A percentile compares a stretch with the other conserved stretches of the same genome.
Evolutionary conservation across 2,329 filamentous ascomycete species (phyloP).

Genomic region (Graphilbum sp.): DNA sequence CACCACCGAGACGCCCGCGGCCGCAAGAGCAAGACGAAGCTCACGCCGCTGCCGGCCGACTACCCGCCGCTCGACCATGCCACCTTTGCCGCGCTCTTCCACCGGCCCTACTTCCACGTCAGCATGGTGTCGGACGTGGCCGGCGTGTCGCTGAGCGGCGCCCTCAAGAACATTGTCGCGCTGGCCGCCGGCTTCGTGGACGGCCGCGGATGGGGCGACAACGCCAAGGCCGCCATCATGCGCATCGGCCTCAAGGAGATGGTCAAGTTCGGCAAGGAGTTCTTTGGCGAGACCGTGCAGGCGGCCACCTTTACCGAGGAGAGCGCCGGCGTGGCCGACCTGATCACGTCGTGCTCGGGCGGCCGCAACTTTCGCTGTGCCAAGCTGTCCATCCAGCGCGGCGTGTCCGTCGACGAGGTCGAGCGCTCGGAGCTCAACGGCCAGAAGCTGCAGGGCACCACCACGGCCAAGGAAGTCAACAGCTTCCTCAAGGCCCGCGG

Average conservation of each 20-base stretch:
- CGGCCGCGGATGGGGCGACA: constrained; percentile 93
- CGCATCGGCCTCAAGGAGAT: constrained; percentile 90
- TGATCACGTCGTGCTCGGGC: constrained; percentile 86
- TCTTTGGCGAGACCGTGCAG: constrained; percentile 71
- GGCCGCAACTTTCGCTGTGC: constrained; percentile 92
- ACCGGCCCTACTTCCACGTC: constrained; percentile 94
- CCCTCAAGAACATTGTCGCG: constrained; percentile 93
- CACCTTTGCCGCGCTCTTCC: constrained; percentile 74
- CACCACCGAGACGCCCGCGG: constrained; percentile 53
- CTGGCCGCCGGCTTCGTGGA: constrained; percentile 90
- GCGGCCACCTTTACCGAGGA: constrained; percentile 91
- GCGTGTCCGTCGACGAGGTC: constrained; percentile 68
- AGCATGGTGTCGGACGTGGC: constrained; percentile 90
- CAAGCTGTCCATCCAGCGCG: constrained; percentile 68
- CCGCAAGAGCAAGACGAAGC: constrained; percentile 47
- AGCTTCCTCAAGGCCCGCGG: constrained; percentile 68
- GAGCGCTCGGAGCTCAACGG: constrained; percentile 85
- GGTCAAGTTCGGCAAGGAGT: constrained; percentile 87
- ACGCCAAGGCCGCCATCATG: constrained; percentile 98
- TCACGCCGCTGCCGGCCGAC: constrained; percentile 61
- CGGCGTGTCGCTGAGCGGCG: constrained; percentile 84
- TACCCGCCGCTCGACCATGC: constrained; percentile 78
- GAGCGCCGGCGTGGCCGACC: constrained; percentile 82
- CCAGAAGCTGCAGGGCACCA: constrained; percentile 90
- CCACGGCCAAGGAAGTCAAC: constrained; percentile 83